Evolutionary conservation across 306 rosid genomes (phyloP).

Genomic region (Prunus davidiana): DNA sequence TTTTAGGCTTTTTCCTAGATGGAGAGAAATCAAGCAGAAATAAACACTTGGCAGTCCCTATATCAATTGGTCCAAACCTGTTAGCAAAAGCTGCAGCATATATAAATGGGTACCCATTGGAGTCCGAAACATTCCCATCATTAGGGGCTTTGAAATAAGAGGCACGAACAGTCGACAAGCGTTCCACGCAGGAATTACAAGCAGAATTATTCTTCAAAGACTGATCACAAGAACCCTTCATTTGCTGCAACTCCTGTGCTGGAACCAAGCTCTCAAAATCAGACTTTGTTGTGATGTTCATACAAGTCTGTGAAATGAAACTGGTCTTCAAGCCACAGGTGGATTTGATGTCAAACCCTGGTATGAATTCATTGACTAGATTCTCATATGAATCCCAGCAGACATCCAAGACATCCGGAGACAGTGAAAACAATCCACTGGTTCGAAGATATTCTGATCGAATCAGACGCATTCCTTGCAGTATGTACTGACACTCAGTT

Average conservation of each 20-base stretch:
- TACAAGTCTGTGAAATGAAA: conserved; percentile 22
- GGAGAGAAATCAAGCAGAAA: conserved; percentile 17
- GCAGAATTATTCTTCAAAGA: neutral
- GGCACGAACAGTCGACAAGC: conserved; percentile 1
- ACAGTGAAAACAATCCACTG: conserved; percentile 2
- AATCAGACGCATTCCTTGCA: conserved; percentile 20
- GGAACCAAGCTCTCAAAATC: conserved; percentile 21
- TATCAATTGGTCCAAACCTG: conserved; percentile 25
- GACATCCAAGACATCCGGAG: neutral
- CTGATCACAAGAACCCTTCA: conserved; percentile 20
- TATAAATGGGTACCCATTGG: conserved; percentile 22
- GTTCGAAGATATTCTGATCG: conserved; percentile 23
- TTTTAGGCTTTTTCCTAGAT: neutral
- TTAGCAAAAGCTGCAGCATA: conserved; percentile 31
- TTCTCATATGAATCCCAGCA: conserved; percentile 21
- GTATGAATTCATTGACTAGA: conserved; percentile 3
- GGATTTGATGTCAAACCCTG: conserved; percentile 1
- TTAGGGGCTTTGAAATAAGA: neutral
- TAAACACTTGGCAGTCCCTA: conserved; percentile 26
- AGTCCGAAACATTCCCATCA: conserved; percentile 7
- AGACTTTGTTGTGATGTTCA: neutral
- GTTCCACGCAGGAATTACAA: conserved; percentile 15
- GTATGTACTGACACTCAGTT: conserved; percentile 10
- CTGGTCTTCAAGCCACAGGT: conserved; percentile 16
- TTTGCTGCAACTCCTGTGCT: neutral